Percentiles rank a stretch among this genome's conserved stretches.
phyloP scores from a whole-genome alignment of 176 grass and related monocot species.

The Melocanna baccifera region DNA sequence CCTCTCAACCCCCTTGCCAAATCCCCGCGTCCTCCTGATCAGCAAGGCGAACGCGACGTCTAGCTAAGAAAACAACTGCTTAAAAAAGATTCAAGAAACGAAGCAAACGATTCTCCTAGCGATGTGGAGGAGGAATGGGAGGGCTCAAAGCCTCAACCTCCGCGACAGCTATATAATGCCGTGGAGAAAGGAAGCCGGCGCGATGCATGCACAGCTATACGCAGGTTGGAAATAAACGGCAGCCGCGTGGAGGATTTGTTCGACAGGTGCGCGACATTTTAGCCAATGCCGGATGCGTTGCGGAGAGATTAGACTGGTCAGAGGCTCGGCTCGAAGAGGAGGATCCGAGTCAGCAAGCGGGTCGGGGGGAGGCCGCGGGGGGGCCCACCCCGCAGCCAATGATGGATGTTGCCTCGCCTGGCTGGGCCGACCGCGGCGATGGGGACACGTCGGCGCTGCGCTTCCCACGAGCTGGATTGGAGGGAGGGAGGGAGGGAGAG shows the following conservation, averaged over 20 bases:
- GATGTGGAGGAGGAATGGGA: background rate
- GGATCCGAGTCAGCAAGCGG: slow-evolving; percentile 39
- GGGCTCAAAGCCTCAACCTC: background rate
- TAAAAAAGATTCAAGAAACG: background rate
- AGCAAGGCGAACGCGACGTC: background rate
- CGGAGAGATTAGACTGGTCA: background rate
- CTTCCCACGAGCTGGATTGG: background rate
- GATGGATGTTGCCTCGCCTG: background rate
- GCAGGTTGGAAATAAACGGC: background rate
- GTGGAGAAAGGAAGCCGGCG: background rate
- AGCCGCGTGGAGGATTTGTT: background rate
- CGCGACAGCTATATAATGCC: slow-evolving; percentile 27
- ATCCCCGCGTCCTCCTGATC: background rate
- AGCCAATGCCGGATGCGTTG: background rate
- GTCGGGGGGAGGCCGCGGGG: background rate
- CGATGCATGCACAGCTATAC: background rate
- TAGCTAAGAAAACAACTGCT: background rate
- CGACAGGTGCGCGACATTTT: background rate
- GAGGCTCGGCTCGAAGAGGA: background rate
- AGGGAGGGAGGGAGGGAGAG: background rate
- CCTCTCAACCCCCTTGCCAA: background rate
- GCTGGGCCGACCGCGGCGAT: background rate
- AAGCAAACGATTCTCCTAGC: background rate
- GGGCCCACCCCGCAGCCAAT: slow-evolving; percentile 2
- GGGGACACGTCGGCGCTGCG: background rate